Evolutionary conservation across 2,329 filamentous ascomycete species (phyloP), one percentile per base, ranked within the genome.

Genomic region (Pseudogymnoascus sp.): DNA sequence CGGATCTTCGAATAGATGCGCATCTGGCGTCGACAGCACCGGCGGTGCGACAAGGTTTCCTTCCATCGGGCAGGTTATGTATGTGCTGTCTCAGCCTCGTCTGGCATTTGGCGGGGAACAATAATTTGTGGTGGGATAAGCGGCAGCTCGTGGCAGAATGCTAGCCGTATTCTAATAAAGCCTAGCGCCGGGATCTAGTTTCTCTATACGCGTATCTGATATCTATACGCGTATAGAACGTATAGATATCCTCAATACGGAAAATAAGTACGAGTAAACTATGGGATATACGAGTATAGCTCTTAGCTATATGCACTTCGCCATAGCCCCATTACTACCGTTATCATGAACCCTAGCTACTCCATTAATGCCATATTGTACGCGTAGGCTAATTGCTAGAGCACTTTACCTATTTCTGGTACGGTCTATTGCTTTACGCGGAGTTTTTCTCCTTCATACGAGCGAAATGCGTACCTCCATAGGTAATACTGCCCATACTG

Each of bases 1-100:
- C 10, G 80, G 75, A 65, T 80, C 77, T 67, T 85, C 81, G 70
- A 85, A 80, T 29, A 84, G 74, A 60, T 83, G 74, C 58, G 86
- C 82, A 55, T 85, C 83, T 27, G 85, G 84, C 0, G 85, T 87
- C 27, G 85, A 87, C 48, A 88, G 80, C 31, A 85, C 80, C 3
- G 85, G 85, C 7, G 85, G 71, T 12, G 80, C 76, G 35, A 76
- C 77, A 31, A 83, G 77, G 63, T 73, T 70, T 63, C 74, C 69
- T 10, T 77, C 70, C 80, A 83, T 84, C 48, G n/a, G 58, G 62
- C 35, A 29, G n/a, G 18, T 39, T 59, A 59, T 39, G 33, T 39
- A 35, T 18, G 59, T 27, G 39, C 2, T 45, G 36, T 45, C 27
- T 37, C 36, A 60, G 36, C 39, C 36, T 45, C 18, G 59, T 37